Evolutionary conservation across 1,284 basidiomycete genomes (phyloP).

Genomic region (Trametes polyzona): DNA sequence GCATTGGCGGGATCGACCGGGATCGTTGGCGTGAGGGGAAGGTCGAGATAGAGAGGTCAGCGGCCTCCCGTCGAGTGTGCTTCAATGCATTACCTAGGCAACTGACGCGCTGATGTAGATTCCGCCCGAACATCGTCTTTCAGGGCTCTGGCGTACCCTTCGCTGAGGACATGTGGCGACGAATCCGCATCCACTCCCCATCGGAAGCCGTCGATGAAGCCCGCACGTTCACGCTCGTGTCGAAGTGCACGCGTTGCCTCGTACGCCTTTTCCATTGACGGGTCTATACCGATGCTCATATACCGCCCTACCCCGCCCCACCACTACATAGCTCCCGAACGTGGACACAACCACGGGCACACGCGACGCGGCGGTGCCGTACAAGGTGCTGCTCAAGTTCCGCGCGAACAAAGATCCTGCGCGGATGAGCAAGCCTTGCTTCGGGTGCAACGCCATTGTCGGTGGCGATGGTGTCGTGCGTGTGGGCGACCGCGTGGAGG

Average conservation of each 20-base stretch:
- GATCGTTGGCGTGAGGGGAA: slow-evolving; percentile 57
- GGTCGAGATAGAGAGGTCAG: slow-evolving; percentile 68
- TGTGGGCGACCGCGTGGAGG: slow-evolving; percentile 61
- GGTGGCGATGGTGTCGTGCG: slow-evolving; percentile 50
- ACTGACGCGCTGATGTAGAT: slow-evolving; percentile 44
- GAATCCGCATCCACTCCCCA: slow-evolving; percentile 48
- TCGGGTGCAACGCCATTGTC: slow-evolving; percentile 65
- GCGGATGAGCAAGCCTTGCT: slow-evolving; percentile 54
- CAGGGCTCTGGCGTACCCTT: slow-evolving; percentile 55
- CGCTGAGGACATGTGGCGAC: slow-evolving; percentile 59
- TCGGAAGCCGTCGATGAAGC: slow-evolving; percentile 32
- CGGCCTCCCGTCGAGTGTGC: too few species aligned
- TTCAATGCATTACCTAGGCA: too few species aligned
- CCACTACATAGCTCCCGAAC: slow-evolving; percentile 62
- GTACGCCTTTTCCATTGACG: too few species aligned
- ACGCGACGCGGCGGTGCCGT: slow-evolving; percentile 74
- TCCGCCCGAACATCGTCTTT: slow-evolving; percentile 75
- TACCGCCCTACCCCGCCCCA: slow-evolving; percentile 13
- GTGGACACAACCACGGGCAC: slow-evolving; percentile 65
- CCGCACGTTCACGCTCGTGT: slow-evolving; percentile 58
- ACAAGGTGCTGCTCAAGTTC: slow-evolving; percentile 72
- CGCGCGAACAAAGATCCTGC: slow-evolving; percentile 57
- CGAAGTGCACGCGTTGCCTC: slow-evolving; percentile 70
- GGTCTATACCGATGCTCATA: too few species aligned
- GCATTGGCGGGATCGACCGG: slow-evolving; percentile 52